A percentile compares a stretch with the other conserved stretches of the same genome.
phyloP scores from a whole-genome alignment of 352 stramenopile genomes.

The Phytophthora agathidicida region DNA sequence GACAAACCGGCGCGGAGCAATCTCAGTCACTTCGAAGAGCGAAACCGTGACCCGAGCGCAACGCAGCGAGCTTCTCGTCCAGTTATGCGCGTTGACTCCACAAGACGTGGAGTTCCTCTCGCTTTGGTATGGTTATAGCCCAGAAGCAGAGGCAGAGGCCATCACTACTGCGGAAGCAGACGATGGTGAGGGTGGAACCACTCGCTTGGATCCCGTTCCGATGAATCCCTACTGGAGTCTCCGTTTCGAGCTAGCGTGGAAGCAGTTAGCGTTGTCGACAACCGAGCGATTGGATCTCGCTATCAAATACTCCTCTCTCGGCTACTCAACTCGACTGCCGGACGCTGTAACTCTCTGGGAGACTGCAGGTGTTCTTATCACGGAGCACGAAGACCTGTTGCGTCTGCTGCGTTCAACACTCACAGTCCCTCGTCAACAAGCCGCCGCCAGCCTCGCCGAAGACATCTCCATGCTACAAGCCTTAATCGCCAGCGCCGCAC shows the following conservation, averaged over 20 bases:
- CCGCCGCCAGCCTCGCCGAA: conserved; percentile 18
- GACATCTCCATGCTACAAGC: conserved; percentile 60
- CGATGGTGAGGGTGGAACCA: conserved; percentile 13
- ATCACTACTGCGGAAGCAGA: conserved; percentile 10
- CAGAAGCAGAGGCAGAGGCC: conserved; percentile 40
- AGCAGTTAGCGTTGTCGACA: conserved; percentile 63
- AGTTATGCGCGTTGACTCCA: conserved; percentile 53
- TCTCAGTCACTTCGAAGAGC: conserved; percentile 52
- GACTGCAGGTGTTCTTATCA: conserved; percentile 48
- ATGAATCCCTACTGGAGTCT: conserved; percentile 65
- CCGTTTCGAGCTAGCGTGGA: conserved; percentile 74
- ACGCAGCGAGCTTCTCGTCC: conserved; percentile 51
- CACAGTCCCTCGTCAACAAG: neutral
- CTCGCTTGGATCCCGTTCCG: conserved; percentile 59
- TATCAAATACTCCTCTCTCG: conserved; percentile 77
- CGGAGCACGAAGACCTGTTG: conserved; percentile 66
- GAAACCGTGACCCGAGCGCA: conserved; percentile 40
- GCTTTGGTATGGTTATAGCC: conserved; percentile 62
- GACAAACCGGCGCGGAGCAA: conserved; percentile 46
- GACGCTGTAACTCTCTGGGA: conserved; percentile 77
- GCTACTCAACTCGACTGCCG: conserved; percentile 54
- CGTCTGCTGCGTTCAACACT: conserved; percentile 33
- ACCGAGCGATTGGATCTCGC: conserved; percentile 71
- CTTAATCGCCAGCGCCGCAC: conserved; percentile 40
- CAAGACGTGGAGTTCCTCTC: conserved; percentile 71